Conservation (phyloP, 169 alveolate genomes). For the Theileria annulata region DNA sequence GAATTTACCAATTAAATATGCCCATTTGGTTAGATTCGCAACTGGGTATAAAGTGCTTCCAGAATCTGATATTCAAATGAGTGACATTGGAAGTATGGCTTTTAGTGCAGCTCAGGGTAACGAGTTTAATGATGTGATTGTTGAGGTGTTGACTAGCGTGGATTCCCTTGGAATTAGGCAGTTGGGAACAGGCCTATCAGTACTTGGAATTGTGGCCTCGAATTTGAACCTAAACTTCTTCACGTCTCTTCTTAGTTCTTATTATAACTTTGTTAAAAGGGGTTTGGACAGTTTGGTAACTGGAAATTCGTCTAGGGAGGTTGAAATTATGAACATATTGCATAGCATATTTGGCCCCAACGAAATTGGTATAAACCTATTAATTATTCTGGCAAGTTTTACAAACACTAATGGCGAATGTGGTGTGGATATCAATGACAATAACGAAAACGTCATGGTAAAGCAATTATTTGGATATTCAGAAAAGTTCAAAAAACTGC, state of each 20-base stretch:
- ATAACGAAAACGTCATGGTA: constrained; percentile 35
- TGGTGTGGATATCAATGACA: not conserved
- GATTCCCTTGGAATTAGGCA: constrained; percentile 59
- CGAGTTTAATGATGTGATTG: constrained; percentile 14
- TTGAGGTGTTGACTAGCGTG: constrained; percentile 42
- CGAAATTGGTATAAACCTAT: constrained; percentile 74
- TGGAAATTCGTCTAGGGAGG: constrained; percentile 11
- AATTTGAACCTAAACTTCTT: constrained; percentile 64
- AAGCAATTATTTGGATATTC: constrained; percentile 22
- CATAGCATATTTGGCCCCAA: constrained; percentile 48
- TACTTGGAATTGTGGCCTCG: constrained; percentile 68
- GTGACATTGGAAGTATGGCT: constrained; percentile 47
- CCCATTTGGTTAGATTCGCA: constrained; percentile 50
- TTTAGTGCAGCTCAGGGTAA: constrained; percentile 61
- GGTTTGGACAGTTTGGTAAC: too few relatives aligned
- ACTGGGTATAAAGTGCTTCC: constrained; percentile 68
- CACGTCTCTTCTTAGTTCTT: constrained; percentile 45
- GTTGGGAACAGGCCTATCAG: constrained; percentile 70
- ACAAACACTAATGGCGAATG: not conserved
- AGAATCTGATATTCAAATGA: not conserved
- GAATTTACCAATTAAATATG: constrained; percentile 61
- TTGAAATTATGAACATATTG: constrained; percentile 19
- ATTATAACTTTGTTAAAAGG: constrained; percentile 19
- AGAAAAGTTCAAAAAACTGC: constrained; percentile 19
- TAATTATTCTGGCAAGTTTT: constrained; percentile 70